Evolutionary conservation across 495 filamentous ascomycete genomes (phyloP), one percentile per base, ranked within the genome.

Genomic region (Aspergillus affinis): DNA sequence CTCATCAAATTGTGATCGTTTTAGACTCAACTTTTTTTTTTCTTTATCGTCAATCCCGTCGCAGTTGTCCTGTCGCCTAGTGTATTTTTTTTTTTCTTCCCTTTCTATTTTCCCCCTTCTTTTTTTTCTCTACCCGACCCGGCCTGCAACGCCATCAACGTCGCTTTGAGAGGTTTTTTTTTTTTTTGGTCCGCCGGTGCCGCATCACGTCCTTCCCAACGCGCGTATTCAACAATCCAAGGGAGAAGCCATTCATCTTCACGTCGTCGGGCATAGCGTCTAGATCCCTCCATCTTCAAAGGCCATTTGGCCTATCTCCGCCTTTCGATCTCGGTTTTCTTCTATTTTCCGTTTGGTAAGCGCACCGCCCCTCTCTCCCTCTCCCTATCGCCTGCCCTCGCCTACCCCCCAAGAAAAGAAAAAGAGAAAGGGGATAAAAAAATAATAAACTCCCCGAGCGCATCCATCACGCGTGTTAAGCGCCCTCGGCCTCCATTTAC

Each of bases 291-390:
- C 12, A 50, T 45, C 36, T 17, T 53, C 23, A 56, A 54, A 61
- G 57, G 64, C 60, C 64, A 46, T 62, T 63, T 51, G 63, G 60
- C 64, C 64, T 55, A 18, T 56, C 53, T 51, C 48, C 48, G 58
- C 54, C 29, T 55, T 50, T 61, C 57, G 29, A 5, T 26, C 54
- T 51, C 27, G 18, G 52, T 60, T 67, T 65, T 63, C 54, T 57
- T 60, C 50, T 54, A 54, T 23, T 49, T 29, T 55, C 51, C 67
- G 65, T 67, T 66, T 60, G 67, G 72, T 75, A 73, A 64, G 62
- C 46, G 17, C 53, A 27, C 52, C 18, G 30, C 45, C 62, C 58
- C 18, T 48, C 29, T 18, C 27, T 30, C 19, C 26, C 46, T 41
- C 47, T 52, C 30, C 44, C 45, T 29, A 18, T 32, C 41, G 26